These are phyloP conservation scores for Pinus tabuliformis DNA, from an alignment of 75 land plant genomes.

Conservation along the genomic window DNA sequence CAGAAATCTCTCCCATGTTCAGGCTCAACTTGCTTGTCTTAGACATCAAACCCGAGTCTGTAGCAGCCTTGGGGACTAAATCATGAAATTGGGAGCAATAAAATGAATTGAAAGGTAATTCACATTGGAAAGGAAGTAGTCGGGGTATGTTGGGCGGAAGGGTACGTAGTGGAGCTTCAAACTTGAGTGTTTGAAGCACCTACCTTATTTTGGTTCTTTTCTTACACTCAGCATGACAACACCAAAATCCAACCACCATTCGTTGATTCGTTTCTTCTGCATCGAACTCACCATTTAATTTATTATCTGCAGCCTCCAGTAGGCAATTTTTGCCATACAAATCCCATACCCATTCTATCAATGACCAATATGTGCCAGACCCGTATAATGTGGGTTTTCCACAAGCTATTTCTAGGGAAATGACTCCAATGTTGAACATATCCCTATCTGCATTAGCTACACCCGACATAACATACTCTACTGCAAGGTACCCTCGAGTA, in stretches of 20 bases:
- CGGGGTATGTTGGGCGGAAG: constrained; percentile 12
- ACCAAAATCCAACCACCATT: constrained; percentile 45
- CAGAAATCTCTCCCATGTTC: too few species aligned
- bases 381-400: constrained; percentile 16
- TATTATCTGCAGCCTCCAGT: constrained; percentile 1
- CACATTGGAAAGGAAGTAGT: too few species aligned
- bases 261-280: constrained; percentile 41
- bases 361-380: not conserved
- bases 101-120: too few species aligned
- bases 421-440: constrained; percentile 11
- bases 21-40: too few species aligned
- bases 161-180: constrained; percentile 13
- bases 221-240: constrained; percentile 9
- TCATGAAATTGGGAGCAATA: too few species aligned
- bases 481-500: constrained; percentile 15
- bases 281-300: constrained; percentile 9
- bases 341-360: constrained; percentile 11
- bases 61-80: too few species aligned
- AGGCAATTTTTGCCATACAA: not conserved
- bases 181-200: constrained; percentile 44
- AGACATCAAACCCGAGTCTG: too few species aligned
- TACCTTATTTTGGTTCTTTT: constrained; percentile 56
- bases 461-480: constrained; percentile 5
- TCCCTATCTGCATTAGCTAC: not conserved
- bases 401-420: constrained; percentile 8